Base-by-base conservation (phyloP, 805 yeast species). In the Candida krabiensis region DNA sequence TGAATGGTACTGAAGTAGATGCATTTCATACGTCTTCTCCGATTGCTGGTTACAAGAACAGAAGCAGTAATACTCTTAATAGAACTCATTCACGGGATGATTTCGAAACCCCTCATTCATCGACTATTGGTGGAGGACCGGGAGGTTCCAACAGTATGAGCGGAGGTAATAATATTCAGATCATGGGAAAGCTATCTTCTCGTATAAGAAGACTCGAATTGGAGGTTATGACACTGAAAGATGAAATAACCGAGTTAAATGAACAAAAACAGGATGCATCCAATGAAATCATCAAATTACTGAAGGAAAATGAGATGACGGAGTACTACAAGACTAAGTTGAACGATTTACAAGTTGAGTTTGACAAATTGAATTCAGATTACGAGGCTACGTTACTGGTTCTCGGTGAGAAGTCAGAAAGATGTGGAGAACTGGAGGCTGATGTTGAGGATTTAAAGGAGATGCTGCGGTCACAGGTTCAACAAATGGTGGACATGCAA, bases 371-470 rank as follows among this genome's bases (percentile, higher is more conserved):
- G 16, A 47, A 45, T 7, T 33, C 43, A 3, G 47, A 55, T 21
- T 58, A 61, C 28, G 60, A 63, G 16, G 76, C 83, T 5, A 74
- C 86, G 33, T 63, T 89, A 31, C 85, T 80, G 49, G 56, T 86
- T 40, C 69, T 91, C 12, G 96, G 96, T 5, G 96, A 90, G 56
- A 89, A 89, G 57, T 73, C 87, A 5, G 99, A 95, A 58, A 73
- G 70, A 45, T 91, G 86, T 4, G 85, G 80, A 39, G 99, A 93
- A 60, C 70, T 93, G 31, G 75, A 72, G 47, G 96, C 95, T 6
- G 99, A 93, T 55, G 91, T 93, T 13, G 73, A 70, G 4, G 99
- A 93, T 61, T 70, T 91, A 61, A 93, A 93, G 62, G 95, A 86
- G 32, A 69, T 93, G 68, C 75, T 88, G 60, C 73, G 79, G 44